Conservation (phyloP, 805 yeast genomes). For the Martiniozyma abietophila region DNA sequence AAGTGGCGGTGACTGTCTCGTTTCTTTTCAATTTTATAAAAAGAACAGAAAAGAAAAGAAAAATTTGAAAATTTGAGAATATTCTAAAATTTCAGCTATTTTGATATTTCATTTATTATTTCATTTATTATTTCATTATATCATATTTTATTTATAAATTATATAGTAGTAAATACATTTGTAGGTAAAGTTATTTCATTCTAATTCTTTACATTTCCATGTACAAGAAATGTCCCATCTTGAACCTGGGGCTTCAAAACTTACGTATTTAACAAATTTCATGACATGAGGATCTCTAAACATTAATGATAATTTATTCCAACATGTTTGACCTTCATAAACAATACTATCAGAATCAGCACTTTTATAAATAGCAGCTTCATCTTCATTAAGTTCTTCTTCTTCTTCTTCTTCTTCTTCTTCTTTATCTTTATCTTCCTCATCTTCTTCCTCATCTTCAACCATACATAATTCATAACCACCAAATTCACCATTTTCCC, state of each 20-base stretch:
- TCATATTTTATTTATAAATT: no score
- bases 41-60: no score
- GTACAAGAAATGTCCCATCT: slow-evolving; percentile 84
- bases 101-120: no score
- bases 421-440: slow-evolving; percentile 3
- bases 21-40: no score
- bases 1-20: no score
- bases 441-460: slow-evolving; percentile 16
- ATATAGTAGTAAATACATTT: slow-evolving; percentile 9
- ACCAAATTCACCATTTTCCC: slow-evolving; percentile 87
- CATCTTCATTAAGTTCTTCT: slow-evolving; percentile 37
- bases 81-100: no score
- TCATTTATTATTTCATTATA: no score
- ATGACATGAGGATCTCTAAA: slow-evolving; percentile 79
- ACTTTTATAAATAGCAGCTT: slow-evolving; percentile 75
- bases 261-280: slow-evolving; percentile 87
- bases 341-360: slow-evolving; percentile 69
- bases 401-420: slow-evolving; percentile 3
- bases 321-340: slow-evolving; percentile 67
- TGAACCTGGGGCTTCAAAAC: slow-evolving; percentile 78
- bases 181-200: no score
- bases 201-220: slow-evolving; percentile 54
- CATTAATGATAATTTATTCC: slow-evolving; percentile 74
- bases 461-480: slow-evolving; percentile 91
- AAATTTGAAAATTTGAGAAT: no score